Evolutionary conservation across 306 rosid genomes (phyloP).

Genomic region (Acacia acuminata): DNA sequence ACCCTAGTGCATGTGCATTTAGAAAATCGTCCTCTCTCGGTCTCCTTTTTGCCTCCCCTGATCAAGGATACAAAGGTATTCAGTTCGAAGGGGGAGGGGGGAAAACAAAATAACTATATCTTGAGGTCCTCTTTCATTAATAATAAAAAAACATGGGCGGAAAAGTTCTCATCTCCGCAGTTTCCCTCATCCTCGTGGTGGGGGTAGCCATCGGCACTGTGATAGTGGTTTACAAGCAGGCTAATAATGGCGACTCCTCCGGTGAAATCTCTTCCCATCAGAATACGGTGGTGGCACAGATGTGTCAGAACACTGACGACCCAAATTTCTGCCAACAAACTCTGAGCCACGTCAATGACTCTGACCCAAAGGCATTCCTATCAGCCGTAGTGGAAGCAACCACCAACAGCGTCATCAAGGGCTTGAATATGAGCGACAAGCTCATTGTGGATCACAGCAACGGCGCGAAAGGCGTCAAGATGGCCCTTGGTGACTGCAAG

Average conservation of each 20-base stretch:
- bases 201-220: conserved; percentile 63
- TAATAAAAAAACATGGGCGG: conserved; percentile 34
- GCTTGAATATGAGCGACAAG: conserved; percentile 48
- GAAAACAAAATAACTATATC: background rate
- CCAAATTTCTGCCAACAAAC: conserved; percentile 43
- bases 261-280: no score
- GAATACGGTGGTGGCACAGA: background rate
- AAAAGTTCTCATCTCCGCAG: conserved; percentile 38
- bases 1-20: background rate
- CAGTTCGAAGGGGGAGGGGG: background rate
- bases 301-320: conserved; percentile 53
- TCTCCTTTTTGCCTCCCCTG: background rate
- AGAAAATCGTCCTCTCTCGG: background rate
- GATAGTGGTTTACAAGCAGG: conserved; percentile 31
- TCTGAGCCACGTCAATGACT: conserved; percentile 30
- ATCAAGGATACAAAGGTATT: background rate
- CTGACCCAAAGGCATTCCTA: conserved; percentile 44
- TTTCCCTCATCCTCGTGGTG: conserved; percentile 58
- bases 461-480: conserved; percentile 31
- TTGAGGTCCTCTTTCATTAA: background rate
- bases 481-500: conserved; percentile 65
- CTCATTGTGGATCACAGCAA: conserved; percentile 30
- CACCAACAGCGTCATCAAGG: conserved; percentile 42
- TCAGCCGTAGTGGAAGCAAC: conserved; percentile 43
- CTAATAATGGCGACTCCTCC: no score